Evolutionary conservation across 352 stramenopile species (phyloP), one percentile per base, ranked within the genome.

Genomic region (Phytopythium vexans): DNA sequence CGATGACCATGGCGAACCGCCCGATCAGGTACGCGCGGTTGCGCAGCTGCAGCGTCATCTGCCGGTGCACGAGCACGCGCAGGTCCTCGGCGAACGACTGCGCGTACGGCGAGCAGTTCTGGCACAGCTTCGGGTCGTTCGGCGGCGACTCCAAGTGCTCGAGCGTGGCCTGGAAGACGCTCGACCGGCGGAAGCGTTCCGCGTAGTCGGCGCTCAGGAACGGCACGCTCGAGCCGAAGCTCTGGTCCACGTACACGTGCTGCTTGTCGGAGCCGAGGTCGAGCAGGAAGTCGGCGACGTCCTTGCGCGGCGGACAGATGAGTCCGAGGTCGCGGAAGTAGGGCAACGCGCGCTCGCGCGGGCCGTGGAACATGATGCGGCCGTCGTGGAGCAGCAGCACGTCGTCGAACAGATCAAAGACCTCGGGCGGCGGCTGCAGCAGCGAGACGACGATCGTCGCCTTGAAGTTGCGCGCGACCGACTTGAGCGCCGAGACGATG

Each of bases 321-420:
- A 86, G 83, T 3, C 76, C 69, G 43, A 87, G 60, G 7, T 36
- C 42, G 38, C 80, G 60, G 27, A 87, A 87, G 53, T 84, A 86
- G 16, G 61, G 41, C 5, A 84, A 38, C 4, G 65, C 73, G 37
- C 68, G 34, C 8, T 62, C 56, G 0, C 70, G 61, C 0, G 60
- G 60, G 4, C 73, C 74, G 47, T 67, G 72, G 57, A 89, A 98
- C 53, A 98, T 88, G 37, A 98, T 75, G 41, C 76, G 60, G n/a
- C 94, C 92, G 45, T 94, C 72, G 62, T 92, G 88, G 27, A 98
- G 57, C 31, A 98, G 55, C 33, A 98, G 77, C 3, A 98, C 66
- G 43, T 98, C 86, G 66, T 98, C 95, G 58, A 98, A 98, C 14
- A 98, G 68, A 12, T 82, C 82, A 43, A 96, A 96, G 11, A 96